These are phyloP conservation scores for Plasmodium coatneyi DNA, from an alignment of 169 alveolate genomes.

Conservation along the genomic window DNA sequence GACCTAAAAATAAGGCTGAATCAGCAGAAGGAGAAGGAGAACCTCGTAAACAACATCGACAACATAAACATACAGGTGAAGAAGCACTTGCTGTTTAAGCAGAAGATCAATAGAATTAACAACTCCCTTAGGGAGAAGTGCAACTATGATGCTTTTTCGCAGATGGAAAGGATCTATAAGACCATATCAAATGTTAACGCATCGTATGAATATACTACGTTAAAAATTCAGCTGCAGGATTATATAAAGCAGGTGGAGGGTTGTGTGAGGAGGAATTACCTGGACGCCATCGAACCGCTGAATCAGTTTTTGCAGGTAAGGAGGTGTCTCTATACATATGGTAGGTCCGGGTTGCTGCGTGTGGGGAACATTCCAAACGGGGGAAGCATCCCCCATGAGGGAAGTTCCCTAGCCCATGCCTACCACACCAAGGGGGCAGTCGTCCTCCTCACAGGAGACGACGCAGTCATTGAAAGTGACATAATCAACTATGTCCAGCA, in stretches of 20 bases:
- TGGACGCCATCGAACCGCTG: constrained; percentile 14
- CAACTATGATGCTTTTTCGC: constrained; percentile 56
- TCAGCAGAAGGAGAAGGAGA: constrained; percentile 62
- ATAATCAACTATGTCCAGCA: constrained; percentile 44
- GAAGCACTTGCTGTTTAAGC: constrained; percentile 47
- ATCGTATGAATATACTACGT: constrained; percentile 31
- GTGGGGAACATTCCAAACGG: background rate
- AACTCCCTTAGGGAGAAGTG: constrained; percentile 56
- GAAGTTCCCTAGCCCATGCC: background rate
- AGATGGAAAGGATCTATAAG: constrained; percentile 40
- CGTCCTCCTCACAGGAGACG: constrained; percentile 1
- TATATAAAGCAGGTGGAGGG: constrained; percentile 25
- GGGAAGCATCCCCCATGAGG: background rate
- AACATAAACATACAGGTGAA: constrained; percentile 46
- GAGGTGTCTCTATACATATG: constrained; percentile 33
- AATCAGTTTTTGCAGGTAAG: constrained; percentile 49
- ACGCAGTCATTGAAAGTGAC: constrained; percentile 36
- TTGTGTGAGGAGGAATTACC: constrained; percentile 11
- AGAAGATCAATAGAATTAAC: constrained; percentile 25
- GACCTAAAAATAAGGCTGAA: constrained; percentile 46
- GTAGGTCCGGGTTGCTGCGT: background rate
- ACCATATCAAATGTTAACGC: constrained; percentile 53
- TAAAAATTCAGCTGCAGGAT: constrained; percentile 31
- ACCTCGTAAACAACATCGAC: constrained; percentile 44
- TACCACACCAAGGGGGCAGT: background rate